Conservation (phyloP, 2,329 filamentous ascomycete species). For the Knufia fluminis region DNA sequence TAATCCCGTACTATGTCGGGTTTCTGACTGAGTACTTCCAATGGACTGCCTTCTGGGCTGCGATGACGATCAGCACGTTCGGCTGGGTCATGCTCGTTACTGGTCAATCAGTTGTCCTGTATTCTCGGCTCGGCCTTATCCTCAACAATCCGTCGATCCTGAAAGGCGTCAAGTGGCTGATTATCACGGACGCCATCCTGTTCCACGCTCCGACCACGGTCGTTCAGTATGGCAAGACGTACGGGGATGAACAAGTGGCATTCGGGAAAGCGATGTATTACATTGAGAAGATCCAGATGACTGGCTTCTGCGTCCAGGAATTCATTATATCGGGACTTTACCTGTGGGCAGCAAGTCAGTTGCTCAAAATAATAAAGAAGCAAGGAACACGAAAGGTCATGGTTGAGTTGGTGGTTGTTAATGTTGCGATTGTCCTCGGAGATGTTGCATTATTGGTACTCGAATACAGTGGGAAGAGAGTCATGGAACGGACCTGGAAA, state of each 20-base stretch:
- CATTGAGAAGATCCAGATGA: conserved; percentile 38
- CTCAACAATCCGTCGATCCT: conserved; percentile 30
- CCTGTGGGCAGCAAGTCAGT: conserved; percentile 43
- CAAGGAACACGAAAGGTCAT: conserved; percentile 37
- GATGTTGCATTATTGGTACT: conserved; percentile 36
- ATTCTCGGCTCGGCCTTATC: conserved; percentile 41
- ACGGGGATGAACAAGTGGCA: conserved; percentile 20
- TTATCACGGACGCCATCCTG: conserved; percentile 34
- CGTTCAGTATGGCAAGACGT: conserved; percentile 25
- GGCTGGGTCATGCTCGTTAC: conserved; percentile 41
- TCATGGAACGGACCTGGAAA: conserved; percentile 34
- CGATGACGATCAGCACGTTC: conserved; percentile 33
- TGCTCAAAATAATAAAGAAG: conserved; percentile 33
- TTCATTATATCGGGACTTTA: conserved; percentile 41
- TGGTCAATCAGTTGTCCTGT: conserved; percentile 41
- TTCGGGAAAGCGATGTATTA: conserved; percentile 32
- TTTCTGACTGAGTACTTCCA: conserved; percentile 40
- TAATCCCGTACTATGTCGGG: conserved; percentile 37
- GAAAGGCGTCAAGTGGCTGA: conserved; percentile 37
- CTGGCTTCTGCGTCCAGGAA: conserved; percentile 38
- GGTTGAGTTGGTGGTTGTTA: conserved; percentile 46
- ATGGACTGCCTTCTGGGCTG: conserved; percentile 26
- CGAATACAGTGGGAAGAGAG: conserved; percentile 32
- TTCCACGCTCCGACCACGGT: conserved; percentile 38
- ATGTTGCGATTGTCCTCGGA: conserved; percentile 38